Evolutionary conservation across 768 basidiomycete genomes (phyloP), one percentile per base, ranked within the genome.

Genomic region (Gloeostereum incarnatum): DNA sequence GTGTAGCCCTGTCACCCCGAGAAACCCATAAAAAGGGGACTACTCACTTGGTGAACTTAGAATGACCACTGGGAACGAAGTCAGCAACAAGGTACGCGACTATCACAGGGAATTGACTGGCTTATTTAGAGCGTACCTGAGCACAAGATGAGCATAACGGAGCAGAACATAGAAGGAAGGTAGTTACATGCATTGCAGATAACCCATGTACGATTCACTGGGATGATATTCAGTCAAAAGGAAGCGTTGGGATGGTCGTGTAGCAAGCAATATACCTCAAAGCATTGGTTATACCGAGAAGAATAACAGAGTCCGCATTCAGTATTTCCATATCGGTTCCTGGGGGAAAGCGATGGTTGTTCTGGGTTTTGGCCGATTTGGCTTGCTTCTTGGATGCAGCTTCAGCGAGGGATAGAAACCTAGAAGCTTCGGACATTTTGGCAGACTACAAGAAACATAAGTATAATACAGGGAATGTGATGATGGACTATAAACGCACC

Each of bases 311-410:
- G 49, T 89, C 86, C 0, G 86, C 79, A 45, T 78, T 71, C 8
- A 88, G 52, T 26, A 89, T 68, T 48, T 89, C 86, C 71, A 76
- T 89, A 48, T 89, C 85, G 6, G 80, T 53, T 5, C 81, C 84
- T 2, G 78, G 59, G 3, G 69, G 53, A 51, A 81, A 85, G 49
- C 55, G 63, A 63, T 42, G 60, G 55, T 37, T 46, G 33, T 32
- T 46, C 62, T 65, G 38, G 60, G 55, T 41, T 31, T 59, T 56
- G 20, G 51, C 45, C 19, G 50, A 43, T 39, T 58, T 67, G 40
- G 55, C 51, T 35, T 72, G 67, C 41, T 69, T 75, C 50, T 71
- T 75, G 0, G 81, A 67, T 3, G 70, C 75, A 0, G 74, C 71
- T 47, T 84, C 80, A 0, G 84, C 73, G 2, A 63, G 56, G 0